Evolutionary conservation across 345 rosid species (phyloP).

Genomic region (Eucalyptus caleyi): DNA sequence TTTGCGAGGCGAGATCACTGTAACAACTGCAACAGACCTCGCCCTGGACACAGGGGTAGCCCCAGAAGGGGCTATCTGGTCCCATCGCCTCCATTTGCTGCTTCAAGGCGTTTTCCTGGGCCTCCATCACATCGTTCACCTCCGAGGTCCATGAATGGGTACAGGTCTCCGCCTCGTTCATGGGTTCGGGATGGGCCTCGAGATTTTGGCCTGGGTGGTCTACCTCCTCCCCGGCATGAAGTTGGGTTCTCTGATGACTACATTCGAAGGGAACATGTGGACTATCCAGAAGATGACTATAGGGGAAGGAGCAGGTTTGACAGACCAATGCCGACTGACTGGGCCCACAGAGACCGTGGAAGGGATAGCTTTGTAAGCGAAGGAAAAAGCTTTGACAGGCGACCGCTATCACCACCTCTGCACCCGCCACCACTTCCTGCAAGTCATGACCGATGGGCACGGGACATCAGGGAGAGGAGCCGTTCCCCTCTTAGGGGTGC

Average conservation of each 20-base stretch:
- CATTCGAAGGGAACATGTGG: constrained; percentile 38
- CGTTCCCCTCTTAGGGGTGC: constrained; percentile 56
- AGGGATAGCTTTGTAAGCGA: constrained; percentile 37
- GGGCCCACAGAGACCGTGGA: constrained; percentile 48
- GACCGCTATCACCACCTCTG: constrained; percentile 29
- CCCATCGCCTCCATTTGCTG: constrained; percentile 31
- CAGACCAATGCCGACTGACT: constrained; percentile 40
- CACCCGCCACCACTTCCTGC: constrained; percentile 17
- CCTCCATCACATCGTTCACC: constrained; percentile 61
- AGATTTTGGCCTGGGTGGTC: constrained; percentile 35
- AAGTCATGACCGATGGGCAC: constrained; percentile 52
- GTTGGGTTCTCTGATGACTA: constrained; percentile 38
- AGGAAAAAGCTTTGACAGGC: constrained; percentile 50
- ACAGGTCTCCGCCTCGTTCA: constrained; percentile 69
- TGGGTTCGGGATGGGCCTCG: constrained; percentile 55
- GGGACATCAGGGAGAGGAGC: constrained; percentile 63
- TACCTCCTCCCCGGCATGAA: constrained; percentile 53
- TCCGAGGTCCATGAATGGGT: constrained; percentile 42
- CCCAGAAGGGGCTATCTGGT: constrained; percentile 21
- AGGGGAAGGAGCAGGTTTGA: constrained; percentile 50
- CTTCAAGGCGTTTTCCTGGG: constrained; percentile 22
- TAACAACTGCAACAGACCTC: constrained; percentile 63
- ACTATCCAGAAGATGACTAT: constrained; percentile 40
- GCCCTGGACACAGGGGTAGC: constrained; percentile 29
- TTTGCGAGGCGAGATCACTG: constrained; percentile 78